Percentiles rank a stretch among this genome's conserved stretches.
Evolutionary conservation across 495 filamentous ascomycete genomes (phyloP).

Genomic region (Tuber melanosporum): DNA sequence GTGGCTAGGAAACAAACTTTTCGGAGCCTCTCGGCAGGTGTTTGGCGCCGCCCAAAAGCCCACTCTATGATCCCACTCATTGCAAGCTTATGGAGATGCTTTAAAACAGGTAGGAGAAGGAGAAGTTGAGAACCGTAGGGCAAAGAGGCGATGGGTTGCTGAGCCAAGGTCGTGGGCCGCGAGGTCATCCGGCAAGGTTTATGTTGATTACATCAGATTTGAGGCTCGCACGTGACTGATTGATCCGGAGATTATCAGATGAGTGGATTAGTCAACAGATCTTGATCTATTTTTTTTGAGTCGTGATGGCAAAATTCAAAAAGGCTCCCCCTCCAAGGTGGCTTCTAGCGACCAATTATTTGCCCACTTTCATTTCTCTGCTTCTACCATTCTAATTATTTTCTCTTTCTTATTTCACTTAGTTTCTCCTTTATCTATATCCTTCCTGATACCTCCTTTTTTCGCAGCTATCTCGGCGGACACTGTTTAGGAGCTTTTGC

Average conservation of each 20-base stretch:
- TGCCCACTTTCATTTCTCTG: neutral
- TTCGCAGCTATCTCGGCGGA: neutral
- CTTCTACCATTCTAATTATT: neutral
- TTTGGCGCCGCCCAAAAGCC: slow-evolving; percentile 98
- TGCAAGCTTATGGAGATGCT: slow-evolving; percentile 20
- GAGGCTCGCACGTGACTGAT: neutral
- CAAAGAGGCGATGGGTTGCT: slow-evolving; percentile 4
- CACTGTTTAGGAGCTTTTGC: neutral
- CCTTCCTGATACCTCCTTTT: neutral
- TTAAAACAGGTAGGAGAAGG: slow-evolving; percentile 28
- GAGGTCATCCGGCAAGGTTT: neutral
- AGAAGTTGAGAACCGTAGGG: neutral
- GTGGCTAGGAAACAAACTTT: slow-evolving; percentile 47
- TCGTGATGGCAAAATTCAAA: neutral
- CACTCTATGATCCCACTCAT: slow-evolving; percentile 67
- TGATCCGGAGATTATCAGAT: neutral
- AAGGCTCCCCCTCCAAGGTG: neutral
- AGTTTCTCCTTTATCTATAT: neutral
- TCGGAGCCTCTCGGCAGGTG: slow-evolving; percentile 87
- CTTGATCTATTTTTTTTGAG: neutral
- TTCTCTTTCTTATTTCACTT: neutral
- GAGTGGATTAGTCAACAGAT: neutral
- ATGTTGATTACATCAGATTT: slow-evolving; percentile 5
- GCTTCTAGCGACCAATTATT: neutral
- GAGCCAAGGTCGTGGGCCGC: neutral